These are phyloP conservation scores for Sporothrix dimorphospora DNA, from an alignment of 2,329 filamentous ascomycete species.

Conservation along the genomic window DNA sequence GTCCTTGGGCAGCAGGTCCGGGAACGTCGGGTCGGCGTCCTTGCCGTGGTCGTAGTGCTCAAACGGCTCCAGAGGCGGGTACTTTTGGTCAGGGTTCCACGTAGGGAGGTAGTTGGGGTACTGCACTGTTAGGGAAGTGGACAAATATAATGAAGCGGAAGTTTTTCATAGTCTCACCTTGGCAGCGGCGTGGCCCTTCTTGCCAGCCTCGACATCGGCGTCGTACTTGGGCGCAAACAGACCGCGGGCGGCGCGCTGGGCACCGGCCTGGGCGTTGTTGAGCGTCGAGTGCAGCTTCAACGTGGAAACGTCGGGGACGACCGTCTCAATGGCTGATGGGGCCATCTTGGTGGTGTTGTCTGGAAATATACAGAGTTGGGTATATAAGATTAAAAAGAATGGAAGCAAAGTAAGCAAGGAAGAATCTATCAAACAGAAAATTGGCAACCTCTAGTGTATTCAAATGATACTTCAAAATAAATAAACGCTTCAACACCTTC, in stretches of 20 bases:
- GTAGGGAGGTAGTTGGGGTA: slow-evolving; percentile 69
- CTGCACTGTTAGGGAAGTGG: no score
- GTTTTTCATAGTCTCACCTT: slow-evolving; percentile 12
- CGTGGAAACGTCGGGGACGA: slow-evolving; percentile 33
- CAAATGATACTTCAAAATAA: no score
- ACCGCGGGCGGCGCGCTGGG: slow-evolving; percentile 35
- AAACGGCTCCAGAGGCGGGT: slow-evolving; percentile 65
- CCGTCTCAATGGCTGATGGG: slow-evolving; percentile 33
- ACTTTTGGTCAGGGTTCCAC: slow-evolving; percentile 62
- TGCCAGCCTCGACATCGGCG: slow-evolving; percentile 29
- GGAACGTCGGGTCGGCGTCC: slow-evolving; percentile 65
- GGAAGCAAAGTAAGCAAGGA: no score
- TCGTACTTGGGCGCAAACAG: slow-evolving; percentile 31
- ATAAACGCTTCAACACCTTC: no score
- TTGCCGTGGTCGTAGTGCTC: slow-evolving; percentile 71
- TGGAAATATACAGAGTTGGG: no score
- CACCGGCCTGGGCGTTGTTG: slow-evolving; percentile 37
- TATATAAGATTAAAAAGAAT: no score
- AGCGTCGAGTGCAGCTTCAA: slow-evolving; percentile 43
- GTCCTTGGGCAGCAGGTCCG: slow-evolving; percentile 60
- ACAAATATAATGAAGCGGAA: no score
- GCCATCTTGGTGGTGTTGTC: no score
- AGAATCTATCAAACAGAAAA: no score
- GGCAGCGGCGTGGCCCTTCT: slow-evolving; percentile 14
- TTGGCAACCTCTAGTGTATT: no score